A percentile compares a stretch with the other conserved stretches of the same genome.
Evolutionary conservation across 768 basidiomycete species (phyloP).

Genomic region (Rhizopogon rudus): DNA sequence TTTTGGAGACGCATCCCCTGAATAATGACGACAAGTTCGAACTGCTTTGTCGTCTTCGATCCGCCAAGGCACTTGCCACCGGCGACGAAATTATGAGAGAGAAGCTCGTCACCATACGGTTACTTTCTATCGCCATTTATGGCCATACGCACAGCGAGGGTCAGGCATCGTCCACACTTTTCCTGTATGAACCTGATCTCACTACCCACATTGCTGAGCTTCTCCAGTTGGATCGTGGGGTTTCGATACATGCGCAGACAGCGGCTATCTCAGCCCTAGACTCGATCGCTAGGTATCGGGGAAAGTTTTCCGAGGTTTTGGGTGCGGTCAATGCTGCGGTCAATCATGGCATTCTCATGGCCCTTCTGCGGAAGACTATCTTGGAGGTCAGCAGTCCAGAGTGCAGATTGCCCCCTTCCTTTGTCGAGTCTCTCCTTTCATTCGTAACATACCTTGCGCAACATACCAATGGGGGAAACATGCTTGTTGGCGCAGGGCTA

Average conservation of each 20-base stretch:
- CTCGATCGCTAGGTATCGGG: slow-evolving; percentile 80
- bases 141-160: slow-evolving; percentile 82
- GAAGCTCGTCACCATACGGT: slow-evolving; percentile 75
- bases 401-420: slow-evolving; percentile 64
- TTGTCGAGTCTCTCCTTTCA: slow-evolving; percentile 78
- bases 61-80: slow-evolving; percentile 62
- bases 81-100: slow-evolving; percentile 60
- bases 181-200: slow-evolving; percentile 93
- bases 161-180: slow-evolving; percentile 74
- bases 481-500: slow-evolving; percentile 93
- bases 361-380: slow-evolving; percentile 78
- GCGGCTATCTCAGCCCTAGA: slow-evolving; percentile 89
- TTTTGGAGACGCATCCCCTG: slow-evolving; percentile 59
- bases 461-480: slow-evolving; percentile 80
- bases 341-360: slow-evolving; percentile 93
- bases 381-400: slow-evolving; percentile 63
- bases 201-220: slow-evolving; percentile 86
- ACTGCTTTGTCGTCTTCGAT: slow-evolving; percentile 79
- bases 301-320: slow-evolving; percentile 80
- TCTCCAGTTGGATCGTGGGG: slow-evolving; percentile 70
- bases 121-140: slow-evolving; percentile 88
- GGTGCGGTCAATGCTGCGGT: slow-evolving; percentile 92
- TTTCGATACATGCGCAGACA: slow-evolving; percentile 72
- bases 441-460: slow-evolving; percentile 87
- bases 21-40: slow-evolving; percentile 86